A percentile compares a stretch with the other conserved stretches of the same genome.
Evolutionary conservation across 352 stramenopile species (phyloP).

Genomic region (Phytophthora hybrid): DNA sequence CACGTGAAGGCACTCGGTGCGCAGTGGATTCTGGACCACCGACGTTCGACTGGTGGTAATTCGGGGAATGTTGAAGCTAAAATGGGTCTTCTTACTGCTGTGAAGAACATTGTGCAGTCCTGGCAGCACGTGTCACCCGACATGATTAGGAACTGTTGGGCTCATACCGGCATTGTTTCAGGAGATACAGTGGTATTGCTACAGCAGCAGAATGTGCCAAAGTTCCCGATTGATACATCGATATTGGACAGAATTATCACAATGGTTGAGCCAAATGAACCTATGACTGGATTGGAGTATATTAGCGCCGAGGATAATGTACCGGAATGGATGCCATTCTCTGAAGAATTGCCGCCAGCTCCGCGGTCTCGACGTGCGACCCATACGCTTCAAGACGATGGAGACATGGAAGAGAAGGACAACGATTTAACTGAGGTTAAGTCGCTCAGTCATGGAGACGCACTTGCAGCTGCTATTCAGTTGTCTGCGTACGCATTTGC

Average conservation of each 20-base stretch:
- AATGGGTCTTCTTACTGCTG: slow-evolving; percentile 28
- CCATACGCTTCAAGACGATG: background rate
- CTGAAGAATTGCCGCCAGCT: slow-evolving; percentile 18
- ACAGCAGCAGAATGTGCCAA: slow-evolving; percentile 14
- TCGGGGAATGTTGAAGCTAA: slow-evolving; percentile 8
- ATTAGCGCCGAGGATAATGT: slow-evolving; percentile 25
- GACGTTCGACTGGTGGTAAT: background rate
- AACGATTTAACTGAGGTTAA: slow-evolving; percentile 1
- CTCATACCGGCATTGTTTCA: slow-evolving; percentile 25
- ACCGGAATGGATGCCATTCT: slow-evolving; percentile 23
- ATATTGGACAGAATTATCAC: slow-evolving; percentile 21
- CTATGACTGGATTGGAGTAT: slow-evolving; percentile 26
- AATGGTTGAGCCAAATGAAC: slow-evolving; percentile 11
- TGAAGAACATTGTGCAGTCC: slow-evolving; percentile 27
- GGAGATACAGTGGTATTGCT: slow-evolving; percentile 15
- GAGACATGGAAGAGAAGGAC: background rate
- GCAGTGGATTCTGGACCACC: slow-evolving; percentile 36
- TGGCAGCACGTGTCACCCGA: slow-evolving; percentile 17
- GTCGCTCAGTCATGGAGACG: slow-evolving; percentile 21
- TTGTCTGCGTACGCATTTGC: slow-evolving; percentile 31
- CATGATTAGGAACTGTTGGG: slow-evolving; percentile 27
- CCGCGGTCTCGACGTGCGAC: slow-evolving; percentile 25
- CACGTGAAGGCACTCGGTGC: slow-evolving; percentile 22
- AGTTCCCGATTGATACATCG: slow-evolving; percentile 11
- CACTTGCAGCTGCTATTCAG: slow-evolving; percentile 26